phyloP scores from a whole-genome alignment of 352 stramenopile species.

The Globisporangium echinulatum region DNA sequence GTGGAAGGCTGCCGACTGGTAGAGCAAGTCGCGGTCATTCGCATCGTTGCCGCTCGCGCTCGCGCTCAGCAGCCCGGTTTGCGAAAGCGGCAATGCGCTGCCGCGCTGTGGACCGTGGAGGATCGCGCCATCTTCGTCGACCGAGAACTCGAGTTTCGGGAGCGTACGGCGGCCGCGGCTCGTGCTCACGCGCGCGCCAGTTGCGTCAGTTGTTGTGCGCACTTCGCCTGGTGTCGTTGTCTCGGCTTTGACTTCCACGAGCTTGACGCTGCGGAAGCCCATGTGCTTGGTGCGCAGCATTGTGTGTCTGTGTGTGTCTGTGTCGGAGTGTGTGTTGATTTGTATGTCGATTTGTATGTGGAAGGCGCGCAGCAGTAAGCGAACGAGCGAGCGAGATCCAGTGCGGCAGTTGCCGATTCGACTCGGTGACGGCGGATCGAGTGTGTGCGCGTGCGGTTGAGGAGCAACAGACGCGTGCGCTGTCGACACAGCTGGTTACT shows the following conservation, averaged over 20 bases:
- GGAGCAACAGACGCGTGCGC: too few species aligned
- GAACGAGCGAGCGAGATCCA: conserved; percentile 1
- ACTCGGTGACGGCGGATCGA: neutral
- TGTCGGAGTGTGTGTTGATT: neutral
- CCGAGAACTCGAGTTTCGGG: conserved; percentile 79
- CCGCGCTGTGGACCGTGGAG: conserved; percentile 61
- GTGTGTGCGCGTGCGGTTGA: too few species aligned
- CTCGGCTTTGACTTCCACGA: conserved; percentile 84
- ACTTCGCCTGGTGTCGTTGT: conserved; percentile 77
- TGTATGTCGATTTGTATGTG: neutral
- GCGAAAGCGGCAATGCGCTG: conserved; percentile 17
- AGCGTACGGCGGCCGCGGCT: conserved; percentile 59
- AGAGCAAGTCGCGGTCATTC: conserved; percentile 29
- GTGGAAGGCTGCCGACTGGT: conserved; percentile 41
- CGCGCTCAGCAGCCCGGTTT: neutral
- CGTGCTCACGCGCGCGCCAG: conserved; percentile 49
- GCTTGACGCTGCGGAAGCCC: conserved; percentile 73
- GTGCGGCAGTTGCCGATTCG: neutral
- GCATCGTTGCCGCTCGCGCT: conserved; percentile 6
- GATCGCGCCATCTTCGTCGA: conserved; percentile 77
- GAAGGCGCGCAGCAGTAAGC: neutral
- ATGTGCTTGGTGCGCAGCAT: conserved; percentile 80
- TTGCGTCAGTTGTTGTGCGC: conserved; percentile 62
- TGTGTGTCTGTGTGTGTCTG: neutral
- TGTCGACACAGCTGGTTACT: neutral